These are phyloP conservation scores for Penicillium sp. DNA, from an alignment of 2,329 filamentous ascomycete genomes.

Conservation along the genomic window DNA sequence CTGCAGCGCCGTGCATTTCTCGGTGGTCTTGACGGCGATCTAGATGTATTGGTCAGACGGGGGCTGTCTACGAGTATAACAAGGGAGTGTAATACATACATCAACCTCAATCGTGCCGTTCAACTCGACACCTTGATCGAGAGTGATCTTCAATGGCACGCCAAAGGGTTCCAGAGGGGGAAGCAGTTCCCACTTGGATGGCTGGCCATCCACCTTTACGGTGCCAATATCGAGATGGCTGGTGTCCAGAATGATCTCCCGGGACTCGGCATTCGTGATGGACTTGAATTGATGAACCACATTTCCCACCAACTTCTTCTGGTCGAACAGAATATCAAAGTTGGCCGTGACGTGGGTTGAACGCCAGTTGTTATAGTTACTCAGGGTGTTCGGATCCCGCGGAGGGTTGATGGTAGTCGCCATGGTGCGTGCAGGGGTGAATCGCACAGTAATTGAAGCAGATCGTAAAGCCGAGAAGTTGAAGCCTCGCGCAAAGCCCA, in stretches of 20 bases:
- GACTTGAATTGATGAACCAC: slow-evolving; percentile 77
- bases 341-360: slow-evolving; percentile 81
- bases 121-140: slow-evolving; percentile 51
- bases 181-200: slow-evolving; percentile 70
- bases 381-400: slow-evolving; percentile 85
- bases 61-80: not conserved
- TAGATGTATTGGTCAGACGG: slow-evolving; percentile 28
- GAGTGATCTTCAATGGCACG: slow-evolving; percentile 49
- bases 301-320: slow-evolving; percentile 73
- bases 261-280: slow-evolving; percentile 70
- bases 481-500: slow-evolving; percentile 3
- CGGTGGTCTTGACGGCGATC: slow-evolving; percentile 78
- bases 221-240: slow-evolving; percentile 74
- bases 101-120: slow-evolving; percentile 52
- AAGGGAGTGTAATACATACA: slow-evolving; percentile 30
- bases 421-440: slow-evolving; percentile 37
- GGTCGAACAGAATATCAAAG: slow-evolving; percentile 80
- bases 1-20: slow-evolving; percentile 86
- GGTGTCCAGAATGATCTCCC: slow-evolving; percentile 85
- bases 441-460: not conserved
- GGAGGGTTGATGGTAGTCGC: slow-evolving; percentile 46
- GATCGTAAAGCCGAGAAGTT: slow-evolving; percentile 3
- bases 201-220: slow-evolving; percentile 68
- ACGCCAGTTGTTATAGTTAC: slow-evolving; percentile 87
- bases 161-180: slow-evolving; percentile 70